These are phyloP conservation scores for Quercus bicolor DNA, from an alignment of 306 rosid genomes.

Conservation along the genomic window DNA sequence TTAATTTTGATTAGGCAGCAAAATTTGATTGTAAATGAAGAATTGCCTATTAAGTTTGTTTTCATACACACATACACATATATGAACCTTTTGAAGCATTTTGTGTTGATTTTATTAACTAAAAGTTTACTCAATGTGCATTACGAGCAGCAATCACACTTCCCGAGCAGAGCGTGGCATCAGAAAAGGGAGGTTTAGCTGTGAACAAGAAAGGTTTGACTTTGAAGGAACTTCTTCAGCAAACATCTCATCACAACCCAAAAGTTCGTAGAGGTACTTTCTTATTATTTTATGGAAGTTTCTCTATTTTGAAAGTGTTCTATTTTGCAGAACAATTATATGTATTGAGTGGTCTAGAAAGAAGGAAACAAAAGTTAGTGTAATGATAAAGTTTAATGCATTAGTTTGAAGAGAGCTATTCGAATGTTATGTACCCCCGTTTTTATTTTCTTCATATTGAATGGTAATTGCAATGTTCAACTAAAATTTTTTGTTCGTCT, in stretches of 20 bases:
- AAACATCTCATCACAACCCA: slow-evolving; percentile 71
- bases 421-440: not conserved
- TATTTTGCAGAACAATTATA: not conserved
- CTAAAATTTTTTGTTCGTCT: not conserved
- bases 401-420: not conserved
- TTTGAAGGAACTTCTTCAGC: slow-evolving; percentile 89
- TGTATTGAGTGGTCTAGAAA: not conserved
- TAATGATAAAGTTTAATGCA: not conserved
- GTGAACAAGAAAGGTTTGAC: slow-evolving; percentile 90
- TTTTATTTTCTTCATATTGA: not conserved
- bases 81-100: too few species aligned
- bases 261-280: slow-evolving; percentile 88
- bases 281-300: not conserved
- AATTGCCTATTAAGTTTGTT: too few species aligned
- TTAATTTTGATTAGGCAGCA: not conserved
- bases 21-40: too few species aligned
- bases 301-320: not conserved
- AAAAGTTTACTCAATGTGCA: slow-evolving; percentile 4
- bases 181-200: slow-evolving; percentile 79
- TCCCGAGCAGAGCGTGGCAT: slow-evolving; percentile 88
- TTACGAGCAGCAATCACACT: slow-evolving; percentile 68
- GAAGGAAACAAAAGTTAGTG: not conserved
- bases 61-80: too few species aligned
- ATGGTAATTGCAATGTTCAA: slow-evolving; percentile 15
- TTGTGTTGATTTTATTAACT: not conserved